These are phyloP conservation scores for Podila epigama DNA, from an alignment of 192 early-diverging fungal species.

Conservation along the genomic window DNA sequence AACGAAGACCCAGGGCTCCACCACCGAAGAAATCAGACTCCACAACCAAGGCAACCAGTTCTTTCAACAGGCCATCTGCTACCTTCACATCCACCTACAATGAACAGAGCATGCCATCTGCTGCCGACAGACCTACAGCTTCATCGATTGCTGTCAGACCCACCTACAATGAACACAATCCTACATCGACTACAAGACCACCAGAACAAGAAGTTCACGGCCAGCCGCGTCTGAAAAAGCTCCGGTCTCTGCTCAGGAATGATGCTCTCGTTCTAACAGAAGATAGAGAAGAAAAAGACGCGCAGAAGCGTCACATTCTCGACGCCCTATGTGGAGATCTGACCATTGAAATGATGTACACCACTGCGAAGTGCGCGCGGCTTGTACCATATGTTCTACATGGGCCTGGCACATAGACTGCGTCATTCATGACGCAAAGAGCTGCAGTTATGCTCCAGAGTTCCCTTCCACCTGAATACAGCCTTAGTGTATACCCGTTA, in stretches of 20 bases:
- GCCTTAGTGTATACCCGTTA: slow-evolving; percentile 14
- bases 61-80: background rate
- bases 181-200: background rate
- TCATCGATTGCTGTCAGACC: slow-evolving; percentile 1
- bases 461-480: slow-evolving; percentile 13
- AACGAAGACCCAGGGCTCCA: background rate
- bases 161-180: slow-evolving; percentile 9
- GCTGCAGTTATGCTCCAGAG: slow-evolving; percentile 14
- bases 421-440: slow-evolving; percentile 18
- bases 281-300: slow-evolving; percentile 8
- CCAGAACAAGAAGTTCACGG: slow-evolving; percentile 23
- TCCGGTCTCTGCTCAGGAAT: slow-evolving; percentile 12
- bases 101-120: too few relatives aligned
- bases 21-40: background rate
- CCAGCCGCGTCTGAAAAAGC: slow-evolving; percentile 15
- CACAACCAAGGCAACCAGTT: background rate
- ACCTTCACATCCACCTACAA: background rate
- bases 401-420: slow-evolving; percentile 19
- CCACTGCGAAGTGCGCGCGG: background rate
- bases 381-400: slow-evolving; percentile 2
- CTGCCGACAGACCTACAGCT: background rate
- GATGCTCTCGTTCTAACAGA: slow-evolving; percentile 6
- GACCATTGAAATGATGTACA: slow-evolving; percentile 8
- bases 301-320: slow-evolving; percentile 12
- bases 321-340: slow-evolving; percentile 4